Base-by-base conservation (phyloP, 805 yeast species). In the Sugiyamaella qingdaonensis region DNA sequence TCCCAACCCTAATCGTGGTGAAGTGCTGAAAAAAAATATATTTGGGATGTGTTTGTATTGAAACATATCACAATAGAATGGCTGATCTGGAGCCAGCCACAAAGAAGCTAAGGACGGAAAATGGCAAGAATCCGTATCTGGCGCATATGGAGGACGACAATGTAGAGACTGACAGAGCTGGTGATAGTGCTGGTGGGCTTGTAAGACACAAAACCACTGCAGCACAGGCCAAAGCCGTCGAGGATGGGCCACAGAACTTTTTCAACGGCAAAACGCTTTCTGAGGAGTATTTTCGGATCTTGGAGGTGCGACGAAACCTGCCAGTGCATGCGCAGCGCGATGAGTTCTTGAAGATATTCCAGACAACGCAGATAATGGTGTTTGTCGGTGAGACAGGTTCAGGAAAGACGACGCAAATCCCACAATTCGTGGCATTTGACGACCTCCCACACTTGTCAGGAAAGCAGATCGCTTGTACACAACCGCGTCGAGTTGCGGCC, bases 311-410 rank as follows among this genome's bases (percentile, higher is more conserved):
- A 71, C 80, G 95, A 60, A 86, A 88, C 57, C 77, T 94, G 56
- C 99, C 99, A 1, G 98, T 94, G 18, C 96, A 92, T 71, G 82
- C 90, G 29, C 97, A 94, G 71, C 79, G 98, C 67, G 86, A 82
- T 50, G 96, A 92, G 71, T 94, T 94, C 68, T 77, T 94, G 54
- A 77, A 78, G 58, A 82, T 88, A 54, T 94, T 86, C 71, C 98
- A 92, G 58, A 73, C 78, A 18, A 83, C 92, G 36, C 99, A 92
- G 72, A 87, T 92, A 67, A 86, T 94, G 95, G 98, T 92, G 35
- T 89, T 94, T 70, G 98, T 94, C 49, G 99, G 99, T 76, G 99
- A 92, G 69, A 92, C 99, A 0, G 95, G 97, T 44, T 90, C 97
- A 0, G 97, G 97, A 63, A 91, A 91, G 64, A 92, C 98, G 24